Base-by-base conservation (phyloP, 2,329 filamentous ascomycete species). In the Phaeophleospora eucalypticola region DNA sequence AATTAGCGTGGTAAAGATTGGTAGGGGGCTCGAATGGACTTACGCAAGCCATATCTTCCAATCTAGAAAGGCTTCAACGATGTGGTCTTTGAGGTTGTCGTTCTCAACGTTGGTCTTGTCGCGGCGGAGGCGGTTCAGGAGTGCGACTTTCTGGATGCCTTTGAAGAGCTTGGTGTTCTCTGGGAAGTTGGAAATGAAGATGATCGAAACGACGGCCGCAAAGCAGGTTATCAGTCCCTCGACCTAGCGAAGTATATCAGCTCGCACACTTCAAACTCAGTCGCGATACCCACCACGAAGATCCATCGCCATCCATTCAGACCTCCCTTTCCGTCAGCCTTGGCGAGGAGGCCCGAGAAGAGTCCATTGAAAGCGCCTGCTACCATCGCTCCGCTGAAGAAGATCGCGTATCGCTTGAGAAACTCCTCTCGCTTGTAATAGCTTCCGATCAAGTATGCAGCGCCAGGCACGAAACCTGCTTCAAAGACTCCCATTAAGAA, bases 161-260 rank as follows among this genome's bases (percentile, higher is more conserved):
- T 15, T 10, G 38, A 46, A 46, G 14, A 46, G 39, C 3, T 7
- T 46, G 4, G 44, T 46, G 16, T 41, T 18, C 12, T 41, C 18
- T 83, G 84, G 52, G 32, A 46, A 41, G n/a, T 19, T 16, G 81
- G 86, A 65, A 88, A 89, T 63, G 75, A 83, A 58, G 80, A 83
- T 65, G 83, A 84, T 7, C 83, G 88, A 21, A 80, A 91, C 12
- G 81, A 87, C 60, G 69, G 83, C 47, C 76, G 81, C 61, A 68
- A 81, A 46, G 82, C 27, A 27, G 14, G 44, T 46, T 16, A 46
- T 34, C 4, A 41, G n/a, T 10, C 44, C 37, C 36, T 46, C 44
- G 15, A 41, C 27, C 19, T 40, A 16, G 27, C 10, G 18, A 16
- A 20, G 18, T 2, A 2, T 33, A n/a, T n/a, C n/a, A n/a, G n/a